Base-by-base conservation (phyloP, 805 yeast species). In the Sungouiella blattae region DNA sequence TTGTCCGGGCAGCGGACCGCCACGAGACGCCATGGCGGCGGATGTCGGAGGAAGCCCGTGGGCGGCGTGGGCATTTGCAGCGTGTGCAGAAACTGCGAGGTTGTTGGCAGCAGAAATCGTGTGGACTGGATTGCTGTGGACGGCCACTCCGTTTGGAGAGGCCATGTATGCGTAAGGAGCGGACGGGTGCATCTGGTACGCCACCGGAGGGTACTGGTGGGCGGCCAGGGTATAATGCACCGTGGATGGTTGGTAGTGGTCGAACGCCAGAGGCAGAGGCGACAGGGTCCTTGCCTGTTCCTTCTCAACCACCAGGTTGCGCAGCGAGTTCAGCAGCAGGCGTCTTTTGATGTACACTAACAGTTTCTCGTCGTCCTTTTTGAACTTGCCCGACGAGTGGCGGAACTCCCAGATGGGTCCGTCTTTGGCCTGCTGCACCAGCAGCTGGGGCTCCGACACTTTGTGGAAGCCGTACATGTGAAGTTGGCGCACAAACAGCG, bases 381-480 rank as follows among this genome's bases (percentile, higher is more conserved):
- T 60, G 48, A 76, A 76, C 40, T 64, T 68, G 3, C 78, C 79
- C 28, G 67, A 56, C 30, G 68, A 58, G 43, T 76, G 81, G 40
- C 75, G 71, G 55, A 76, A 76, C 49, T 75, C 80, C 80, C 80
- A 76, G 4, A 75, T 60, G 7, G 69, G 64, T 5, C 59, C 49
- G 26, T 54, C 59, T 28, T 50, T 50, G 34, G 44, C 51, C 23
- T n/a, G 18, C 17, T 33, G 39, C 11, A 35, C 36, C 32, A 27
- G 33, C 22, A 26, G 28, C 28, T 31, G 50, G 7, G 67, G 69
- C 40, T 75, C 79, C 41, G 64, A 75, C 6, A 84, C 80, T 62
- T 89, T 88, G 60, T 89, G 96, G 65, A 89, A 88, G 1, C 96
- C 96, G 57, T 88, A 88, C 97, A 89, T 91, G 66, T 91, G 95